Base-by-base conservation (phyloP, 169 alveolate genomes). In the Neospora caninum region DNA sequence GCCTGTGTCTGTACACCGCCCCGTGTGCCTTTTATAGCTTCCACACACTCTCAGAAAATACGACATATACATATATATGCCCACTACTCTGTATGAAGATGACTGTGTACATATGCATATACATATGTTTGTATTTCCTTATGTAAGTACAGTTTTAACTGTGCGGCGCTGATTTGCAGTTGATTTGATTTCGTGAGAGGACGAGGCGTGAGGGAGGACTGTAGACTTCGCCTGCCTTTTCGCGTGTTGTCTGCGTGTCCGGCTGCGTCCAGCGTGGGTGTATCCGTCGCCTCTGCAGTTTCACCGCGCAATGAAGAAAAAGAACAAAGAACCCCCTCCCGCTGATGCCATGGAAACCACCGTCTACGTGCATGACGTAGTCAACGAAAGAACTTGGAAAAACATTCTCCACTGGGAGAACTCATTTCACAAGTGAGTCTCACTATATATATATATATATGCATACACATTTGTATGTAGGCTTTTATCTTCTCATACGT, bases 261-360 rank as follows among this genome's bases (percentile, higher is more conserved):
- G n/a, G n/a, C 36, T 91, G 18, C 70, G 41, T 91, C 78, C 73
- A 91, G 95, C 83, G 9, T 97, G 98, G 98, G 86, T 97, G 36
- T 97, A 97, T 88, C 98, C 98, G 29, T 97, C 98, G 2, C 95
- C 98, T n/a, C 97, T 95, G 95, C 98, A 97, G 93, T 97, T 97
- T 91, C 97, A 96, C 92, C 96, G 97, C 93, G 97, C 98, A n/a
- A 45, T 97, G 92, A 58, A 91, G 89, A 94, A 97, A 78, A 97
- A 96, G 89, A 91, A 94, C 78, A 96, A 97, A 78, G 96, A 92
- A 9, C 92, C 95, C n/a, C 64, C 43, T 22, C 84, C 91, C 31
- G 38, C 45, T 42, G 94, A 95, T 45, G 95, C 96, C 80, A 97
- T 97, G 97, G 96, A 88, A 43, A 96, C 97, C 6, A 98, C 97